Percentiles rank a stretch among this genome's conserved stretches.
These are phyloP conservation scores for Coelastrella sp. DNA, from an alignment of 139 green algal genomes.

Conservation along the genomic window DNA sequence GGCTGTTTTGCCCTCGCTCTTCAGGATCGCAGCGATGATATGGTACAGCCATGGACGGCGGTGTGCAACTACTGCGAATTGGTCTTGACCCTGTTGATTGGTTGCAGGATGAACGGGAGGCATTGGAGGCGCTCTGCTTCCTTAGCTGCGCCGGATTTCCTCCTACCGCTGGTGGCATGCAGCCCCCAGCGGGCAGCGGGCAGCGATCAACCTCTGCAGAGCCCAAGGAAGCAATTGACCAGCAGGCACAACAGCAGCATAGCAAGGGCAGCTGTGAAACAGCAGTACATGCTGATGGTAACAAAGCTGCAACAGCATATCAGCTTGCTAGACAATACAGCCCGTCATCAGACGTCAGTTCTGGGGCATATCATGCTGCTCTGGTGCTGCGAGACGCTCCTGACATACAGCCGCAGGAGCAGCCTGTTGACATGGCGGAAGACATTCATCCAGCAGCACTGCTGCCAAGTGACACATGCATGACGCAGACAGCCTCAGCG, in stretches of 20 bases:
- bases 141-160: conserved; percentile 2
- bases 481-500: not conserved
- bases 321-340: conserved; percentile 8
- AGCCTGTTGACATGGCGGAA: not conserved
- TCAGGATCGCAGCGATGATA: too few relatives aligned
- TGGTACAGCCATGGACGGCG: too few relatives aligned
- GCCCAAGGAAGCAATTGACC: too few relatives aligned
- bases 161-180: not conserved
- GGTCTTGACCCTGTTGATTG: not conserved
- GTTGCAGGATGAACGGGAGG: conserved; percentile 36
- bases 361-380: not conserved
- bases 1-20: too few relatives aligned
- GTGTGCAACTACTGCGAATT: too few relatives aligned
- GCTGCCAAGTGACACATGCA: not conserved
- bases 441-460: conserved; percentile 35
- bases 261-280: conserved; percentile 20
- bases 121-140: conserved; percentile 36
- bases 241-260: conserved; percentile 11
- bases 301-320: not conserved
- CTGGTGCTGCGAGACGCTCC: not conserved
- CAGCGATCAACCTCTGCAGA: not conserved
- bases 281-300: not conserved
- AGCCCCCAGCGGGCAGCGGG: not conserved
- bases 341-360: conserved; percentile 26
- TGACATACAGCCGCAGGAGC: conserved; percentile 3